Evolutionary conservation across 352 stramenopile genomes (phyloP).

Genomic region (Phytophthora sansomeana): DNA sequence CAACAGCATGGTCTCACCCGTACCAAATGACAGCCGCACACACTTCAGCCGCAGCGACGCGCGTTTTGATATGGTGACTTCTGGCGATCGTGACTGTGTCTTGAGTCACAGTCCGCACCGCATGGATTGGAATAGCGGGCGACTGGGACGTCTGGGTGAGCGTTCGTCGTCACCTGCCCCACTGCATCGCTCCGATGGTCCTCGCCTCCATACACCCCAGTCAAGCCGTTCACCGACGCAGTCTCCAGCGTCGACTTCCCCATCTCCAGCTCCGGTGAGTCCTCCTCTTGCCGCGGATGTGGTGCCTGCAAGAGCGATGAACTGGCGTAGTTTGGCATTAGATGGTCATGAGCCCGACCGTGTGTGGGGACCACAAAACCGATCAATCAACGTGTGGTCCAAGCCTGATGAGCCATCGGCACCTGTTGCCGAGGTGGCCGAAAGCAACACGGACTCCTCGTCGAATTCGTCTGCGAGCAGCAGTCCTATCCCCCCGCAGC

Average conservation of each 20-base stretch:
- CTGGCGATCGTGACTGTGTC: conserved; percentile 14
- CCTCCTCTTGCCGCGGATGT: conserved; percentile 9
- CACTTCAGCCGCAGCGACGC: conserved; percentile 45
- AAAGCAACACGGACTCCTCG: conserved; percentile 26
- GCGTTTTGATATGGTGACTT: conserved; percentile 32
- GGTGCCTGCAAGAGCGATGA: conserved; percentile 4
- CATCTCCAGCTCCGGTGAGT: neutral
- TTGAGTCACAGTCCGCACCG: conserved; percentile 27
- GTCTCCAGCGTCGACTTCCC: conserved; percentile 1
- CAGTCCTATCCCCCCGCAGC: conserved; percentile 27
- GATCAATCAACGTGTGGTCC: conserved; percentile 1
- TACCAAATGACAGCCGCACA: conserved; percentile 20
- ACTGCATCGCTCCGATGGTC: neutral
- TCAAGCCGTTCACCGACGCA: conserved; percentile 4
- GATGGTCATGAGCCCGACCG: neutral
- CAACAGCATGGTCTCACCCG: conserved; percentile 6
- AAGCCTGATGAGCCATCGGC: conserved; percentile 23
- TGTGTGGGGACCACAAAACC: neutral
- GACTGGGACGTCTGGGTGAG: conserved; percentile 8
- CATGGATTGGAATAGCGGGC: conserved; percentile 23
- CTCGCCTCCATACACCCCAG: conserved; percentile 3
- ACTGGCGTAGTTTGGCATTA: conserved; percentile 17
- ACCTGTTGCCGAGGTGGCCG: conserved; percentile 4
- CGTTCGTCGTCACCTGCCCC: conserved; percentile 4
- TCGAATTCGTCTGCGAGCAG: conserved; percentile 23